A percentile compares a stretch with the other conserved stretches of the same genome.
Evolutionary conservation across 1,139 yeast species (phyloP).

Genomic region (Yamadazyma songkhlaensis): DNA sequence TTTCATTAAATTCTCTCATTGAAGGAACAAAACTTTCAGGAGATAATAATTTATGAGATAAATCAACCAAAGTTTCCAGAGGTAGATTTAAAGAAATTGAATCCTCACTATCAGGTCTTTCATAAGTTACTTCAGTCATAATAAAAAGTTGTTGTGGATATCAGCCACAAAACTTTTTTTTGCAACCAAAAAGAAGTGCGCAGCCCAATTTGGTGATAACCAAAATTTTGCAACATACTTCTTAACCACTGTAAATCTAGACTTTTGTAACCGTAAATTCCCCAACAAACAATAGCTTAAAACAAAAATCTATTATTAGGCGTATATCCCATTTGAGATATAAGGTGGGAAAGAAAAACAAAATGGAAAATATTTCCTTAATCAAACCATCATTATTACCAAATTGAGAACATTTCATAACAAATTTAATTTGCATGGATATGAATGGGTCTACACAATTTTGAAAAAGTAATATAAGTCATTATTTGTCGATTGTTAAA

Average conservation of each 20-base stretch:
- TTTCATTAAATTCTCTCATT: too few relatives aligned
- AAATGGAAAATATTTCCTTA: not conserved
- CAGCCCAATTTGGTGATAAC: too few relatives aligned
- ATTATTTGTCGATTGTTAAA: too few relatives aligned
- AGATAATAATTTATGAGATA: too few relatives aligned
- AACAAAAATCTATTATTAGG: not conserved
- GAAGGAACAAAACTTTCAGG: too few relatives aligned
- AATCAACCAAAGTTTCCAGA: too few relatives aligned
- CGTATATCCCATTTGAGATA: too few relatives aligned
- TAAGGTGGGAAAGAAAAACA: not conserved
- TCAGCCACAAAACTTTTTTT: not conserved
- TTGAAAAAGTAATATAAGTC: too few relatives aligned
- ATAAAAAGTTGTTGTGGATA: not conserved
- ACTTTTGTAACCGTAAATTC: too few relatives aligned
- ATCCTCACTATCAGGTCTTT: not conserved
- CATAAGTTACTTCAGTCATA: not conserved
- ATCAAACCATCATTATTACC: not conserved
- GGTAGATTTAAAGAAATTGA: not conserved
- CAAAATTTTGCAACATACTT: too few relatives aligned
- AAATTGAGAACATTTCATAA: conserved; percentile 1
- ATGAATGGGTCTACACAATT: too few relatives aligned
- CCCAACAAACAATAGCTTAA: not conserved
- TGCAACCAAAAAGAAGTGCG: not conserved
- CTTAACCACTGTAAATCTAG: too few relatives aligned
- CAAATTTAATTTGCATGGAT: not conserved